Evolutionary conservation across 2,329 filamentous ascomycete genomes (phyloP), one percentile per base, ranked within the genome.

Genomic region (Phyllosticta citriasiana): DNA sequence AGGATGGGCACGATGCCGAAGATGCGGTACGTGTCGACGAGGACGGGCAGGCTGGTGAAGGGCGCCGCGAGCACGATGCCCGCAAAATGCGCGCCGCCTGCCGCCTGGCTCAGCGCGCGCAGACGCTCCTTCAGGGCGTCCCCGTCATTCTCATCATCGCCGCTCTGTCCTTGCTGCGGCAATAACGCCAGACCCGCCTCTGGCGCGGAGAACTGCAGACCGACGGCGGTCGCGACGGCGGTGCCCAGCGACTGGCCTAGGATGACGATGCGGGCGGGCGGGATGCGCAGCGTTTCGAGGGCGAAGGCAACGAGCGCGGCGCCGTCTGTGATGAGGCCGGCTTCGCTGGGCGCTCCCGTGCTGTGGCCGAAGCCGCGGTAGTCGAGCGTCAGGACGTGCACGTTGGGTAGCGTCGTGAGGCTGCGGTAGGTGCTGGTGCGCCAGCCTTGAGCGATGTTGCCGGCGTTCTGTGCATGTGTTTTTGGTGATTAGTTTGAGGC

Each of bases 1-100:
- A 97, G 79, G 5, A 96, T 76, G 0, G 92, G 91, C 16, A 96
- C 76, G 4, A 88, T 70, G 1, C 92, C 93, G n/a, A 81, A 85
- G 47, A 94, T 84, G 24, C 86, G 84, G 72, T 96, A 97, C 12
- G 84, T 86, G 9, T 87, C 79, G 5, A 97, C 80, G 64, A 97
- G 82, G 9, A 81, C 82, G 0, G 87, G 83, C 5, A 97, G 74
- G 63, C 84, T 86, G 57, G 85, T 87, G 77, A 97, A 97, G 0
- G 86, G 85, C 0, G 91, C 87, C 4, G 95, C 83, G 12, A 97
- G 82, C 24, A 97, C 78, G 2, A 96, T 79, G 16, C 88, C 88
- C 0, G 89, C 91, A 68, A 96, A 95, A 27, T 88, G 57, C 12
- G 22, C 5, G 59, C 40, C 16, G 52, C 26, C 30, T 52, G 24